A percentile compares a stretch with the other conserved stretches of the same genome.
These are phyloP conservation scores for Phaeosphaeriaceae sp. DNA, from an alignment of 2,329 filamentous ascomycete species.

Conservation along the genomic window DNA sequence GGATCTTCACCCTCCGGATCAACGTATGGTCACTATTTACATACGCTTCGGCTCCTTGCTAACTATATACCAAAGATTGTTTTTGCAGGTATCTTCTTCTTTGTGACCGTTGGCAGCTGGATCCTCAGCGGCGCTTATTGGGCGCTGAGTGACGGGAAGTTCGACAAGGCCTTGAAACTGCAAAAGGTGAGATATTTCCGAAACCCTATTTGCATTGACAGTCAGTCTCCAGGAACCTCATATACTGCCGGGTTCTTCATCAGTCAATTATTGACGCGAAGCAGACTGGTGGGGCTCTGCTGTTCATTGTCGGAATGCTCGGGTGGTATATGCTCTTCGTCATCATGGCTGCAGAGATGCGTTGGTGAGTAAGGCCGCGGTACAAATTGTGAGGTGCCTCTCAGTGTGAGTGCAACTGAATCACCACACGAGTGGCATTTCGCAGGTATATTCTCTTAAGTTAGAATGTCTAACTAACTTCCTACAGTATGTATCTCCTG, in stretches of 20 bases:
- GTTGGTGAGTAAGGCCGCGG: too few relatives aligned
- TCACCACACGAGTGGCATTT: too few relatives aligned
- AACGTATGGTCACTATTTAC: slow-evolving; percentile 38
- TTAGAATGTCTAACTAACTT: too few relatives aligned
- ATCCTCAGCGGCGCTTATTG: slow-evolving; percentile 59
- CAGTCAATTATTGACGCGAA: neutral
- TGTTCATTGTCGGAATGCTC: slow-evolving; percentile 56
- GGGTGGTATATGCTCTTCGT: slow-evolving; percentile 63
- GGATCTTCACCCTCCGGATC: slow-evolving; percentile 59
- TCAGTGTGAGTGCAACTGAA: too few relatives aligned
- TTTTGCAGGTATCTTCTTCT: slow-evolving; percentile 58
- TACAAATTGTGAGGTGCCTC: too few relatives aligned
- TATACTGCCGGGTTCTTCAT: neutral
- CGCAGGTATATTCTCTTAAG: too few relatives aligned
- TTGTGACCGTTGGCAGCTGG: slow-evolving; percentile 56
- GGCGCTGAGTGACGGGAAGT: slow-evolving; percentile 55
- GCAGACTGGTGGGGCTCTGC: slow-evolving; percentile 46
- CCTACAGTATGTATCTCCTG: too few relatives aligned
- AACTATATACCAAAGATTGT: slow-evolving; percentile 27
- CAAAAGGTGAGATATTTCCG: slow-evolving; percentile 52
- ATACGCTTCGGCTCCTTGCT: neutral
- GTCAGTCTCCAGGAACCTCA: too few relatives aligned
- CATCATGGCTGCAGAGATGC: slow-evolving; percentile 63
- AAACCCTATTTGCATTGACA: neutral
- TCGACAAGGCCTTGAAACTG: slow-evolving; percentile 50